A percentile compares a stretch with the other conserved stretches of the same genome.
These are phyloP conservation scores for Colletotrichum sp. DNA, from an alignment of 2,329 filamentous ascomycete genomes.

Conservation along the genomic window DNA sequence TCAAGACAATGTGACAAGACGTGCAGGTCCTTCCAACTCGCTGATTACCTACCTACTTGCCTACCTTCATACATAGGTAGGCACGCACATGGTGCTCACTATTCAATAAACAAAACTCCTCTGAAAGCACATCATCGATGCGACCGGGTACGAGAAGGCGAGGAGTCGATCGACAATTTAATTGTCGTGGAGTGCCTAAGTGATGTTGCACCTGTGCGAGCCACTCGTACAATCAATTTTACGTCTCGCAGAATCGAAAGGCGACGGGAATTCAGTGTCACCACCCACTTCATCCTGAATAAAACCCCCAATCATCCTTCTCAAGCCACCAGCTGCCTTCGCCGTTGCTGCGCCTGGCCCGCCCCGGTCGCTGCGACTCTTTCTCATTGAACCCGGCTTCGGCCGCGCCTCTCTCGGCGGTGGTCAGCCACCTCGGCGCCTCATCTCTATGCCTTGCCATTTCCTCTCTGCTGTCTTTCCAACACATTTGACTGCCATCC, in stretches of 20 bases:
- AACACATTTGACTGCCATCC: not conserved
- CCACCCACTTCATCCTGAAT: not conserved
- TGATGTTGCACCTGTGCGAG: not conserved
- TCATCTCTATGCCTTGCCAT: not conserved
- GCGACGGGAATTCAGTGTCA: not conserved
- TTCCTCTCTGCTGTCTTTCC: not conserved
- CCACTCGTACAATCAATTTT: not conserved
- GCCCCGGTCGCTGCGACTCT: not conserved
- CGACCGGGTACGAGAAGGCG: not conserved
- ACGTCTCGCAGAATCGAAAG: not conserved
- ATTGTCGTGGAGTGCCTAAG: not conserved
- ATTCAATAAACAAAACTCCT: not conserved
- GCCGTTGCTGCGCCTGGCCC: not conserved
- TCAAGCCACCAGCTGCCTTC: not conserved
- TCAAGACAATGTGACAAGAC: constrained; percentile 4
- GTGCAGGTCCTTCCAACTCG: not conserved
- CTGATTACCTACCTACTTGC: not conserved
- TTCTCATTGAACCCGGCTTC: not conserved
- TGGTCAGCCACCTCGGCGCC: not conserved
- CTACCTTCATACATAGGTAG: too few species aligned
- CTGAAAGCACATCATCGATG: not conserved
- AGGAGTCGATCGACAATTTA: not conserved
- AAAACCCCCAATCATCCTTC: not conserved
- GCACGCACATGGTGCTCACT: not conserved
- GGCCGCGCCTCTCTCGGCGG: not conserved